phyloP scores from a whole-genome alignment of 352 stramenopile species.

The Pythium brassicae region DNA sequence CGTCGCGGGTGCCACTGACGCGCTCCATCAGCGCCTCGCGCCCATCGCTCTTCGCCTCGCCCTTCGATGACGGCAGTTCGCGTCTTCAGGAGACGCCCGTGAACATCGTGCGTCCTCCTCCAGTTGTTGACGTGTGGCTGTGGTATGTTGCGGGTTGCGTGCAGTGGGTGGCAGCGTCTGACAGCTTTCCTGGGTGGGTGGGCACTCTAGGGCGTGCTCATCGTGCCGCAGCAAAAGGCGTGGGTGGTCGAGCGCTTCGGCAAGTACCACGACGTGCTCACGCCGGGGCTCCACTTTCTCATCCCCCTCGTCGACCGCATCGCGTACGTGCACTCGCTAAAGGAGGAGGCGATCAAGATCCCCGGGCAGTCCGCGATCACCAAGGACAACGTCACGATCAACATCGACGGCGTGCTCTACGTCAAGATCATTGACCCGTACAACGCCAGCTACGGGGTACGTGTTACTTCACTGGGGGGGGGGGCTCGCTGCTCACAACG shows the following conservation, averaged over 20 bases:
- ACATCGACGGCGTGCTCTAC: constrained; percentile 91
- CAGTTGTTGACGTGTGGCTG: neutral
- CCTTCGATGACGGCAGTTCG: constrained; percentile 40
- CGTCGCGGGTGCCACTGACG: neutral
- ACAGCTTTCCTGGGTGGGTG: neutral
- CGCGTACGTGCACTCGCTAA: constrained; percentile 90
- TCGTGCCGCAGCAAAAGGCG: constrained; percentile 85
- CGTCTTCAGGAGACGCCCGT: constrained; percentile 44
- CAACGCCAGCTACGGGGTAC: constrained; percentile 80
- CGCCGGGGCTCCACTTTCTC: constrained; percentile 85
- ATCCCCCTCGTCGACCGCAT: constrained; percentile 89
- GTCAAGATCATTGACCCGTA: constrained; percentile 89
- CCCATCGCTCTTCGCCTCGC: constrained; percentile 15
- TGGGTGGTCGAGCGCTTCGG: constrained; percentile 91
- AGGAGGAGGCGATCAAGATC: constrained; percentile 91
- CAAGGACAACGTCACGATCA: constrained; percentile 90
- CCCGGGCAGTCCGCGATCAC: constrained; percentile 88
- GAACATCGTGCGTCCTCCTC: constrained; percentile 40
- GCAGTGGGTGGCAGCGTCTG: neutral
- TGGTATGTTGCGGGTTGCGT: neutral
- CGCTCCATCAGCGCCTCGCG: constrained; percentile 22
- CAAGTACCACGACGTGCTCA: constrained; percentile 86
- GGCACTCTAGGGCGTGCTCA: constrained; percentile 60
- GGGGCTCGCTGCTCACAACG: too few species aligned
- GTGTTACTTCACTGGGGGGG: too few species aligned